Percentiles rank a stretch among this genome's conserved stretches.
These are phyloP conservation scores for Thalassiosira livingstoniorum DNA, from an alignment of 352 stramenopile genomes.

Conservation along the genomic window DNA sequence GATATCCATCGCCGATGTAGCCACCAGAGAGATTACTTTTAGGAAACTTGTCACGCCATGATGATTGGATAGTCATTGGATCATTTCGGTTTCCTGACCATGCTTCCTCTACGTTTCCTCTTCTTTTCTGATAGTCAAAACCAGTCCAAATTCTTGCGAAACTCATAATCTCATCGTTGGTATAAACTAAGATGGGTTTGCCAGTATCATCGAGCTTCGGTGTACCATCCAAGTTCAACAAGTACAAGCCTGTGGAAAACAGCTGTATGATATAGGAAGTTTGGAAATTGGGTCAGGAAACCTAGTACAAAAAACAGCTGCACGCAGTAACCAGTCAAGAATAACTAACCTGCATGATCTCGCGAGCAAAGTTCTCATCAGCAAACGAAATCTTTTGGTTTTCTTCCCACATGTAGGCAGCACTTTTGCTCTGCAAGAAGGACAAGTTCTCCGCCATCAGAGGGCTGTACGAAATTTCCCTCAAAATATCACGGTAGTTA, in stretches of 20 bases:
- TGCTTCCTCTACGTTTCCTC: constrained; percentile 19
- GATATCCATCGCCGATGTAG: constrained; percentile 73
- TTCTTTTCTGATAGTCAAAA: constrained; percentile 32
- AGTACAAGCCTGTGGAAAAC: constrained; percentile 62
- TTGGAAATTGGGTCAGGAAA: neutral
- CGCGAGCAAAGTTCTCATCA: constrained; percentile 47
- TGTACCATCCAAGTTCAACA: constrained; percentile 78
- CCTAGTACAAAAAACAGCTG: too few relatives aligned
- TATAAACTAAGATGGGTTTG: constrained; percentile 62
- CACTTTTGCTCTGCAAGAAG: neutral
- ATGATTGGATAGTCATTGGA: neutral
- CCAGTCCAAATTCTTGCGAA: constrained; percentile 73
- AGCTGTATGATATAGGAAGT: constrained; percentile 69
- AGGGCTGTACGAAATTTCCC: constrained; percentile 56
- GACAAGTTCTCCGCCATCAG: constrained; percentile 8
- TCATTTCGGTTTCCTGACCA: constrained; percentile 18
- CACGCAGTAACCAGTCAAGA: neutral
- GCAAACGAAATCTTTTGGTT: neutral
- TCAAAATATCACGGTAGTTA: constrained; percentile 76
- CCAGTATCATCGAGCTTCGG: constrained; percentile 50
- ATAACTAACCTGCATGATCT: neutral
- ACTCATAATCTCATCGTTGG: constrained; percentile 74
- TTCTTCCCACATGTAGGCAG: neutral
- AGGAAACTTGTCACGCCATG: constrained; percentile 13
- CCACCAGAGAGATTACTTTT: constrained; percentile 22